A percentile compares a stretch with the other conserved stretches of the same genome.
Conservation (phyloP, 1,284 basidiomycete species). For the Fomitopsis pinicola region DNA sequence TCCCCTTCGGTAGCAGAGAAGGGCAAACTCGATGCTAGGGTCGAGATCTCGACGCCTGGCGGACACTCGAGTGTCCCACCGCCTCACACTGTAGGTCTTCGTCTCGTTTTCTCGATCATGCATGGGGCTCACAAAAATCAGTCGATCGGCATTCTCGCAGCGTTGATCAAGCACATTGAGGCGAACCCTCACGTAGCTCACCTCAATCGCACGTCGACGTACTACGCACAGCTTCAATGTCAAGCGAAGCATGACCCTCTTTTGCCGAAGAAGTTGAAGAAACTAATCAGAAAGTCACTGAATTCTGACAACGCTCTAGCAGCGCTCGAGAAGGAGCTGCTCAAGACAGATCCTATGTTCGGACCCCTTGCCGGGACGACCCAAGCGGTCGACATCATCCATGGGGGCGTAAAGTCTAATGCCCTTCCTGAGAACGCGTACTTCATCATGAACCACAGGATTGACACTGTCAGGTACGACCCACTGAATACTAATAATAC, state of each 20-base stretch:
- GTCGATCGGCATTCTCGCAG: slow-evolving; percentile 54
- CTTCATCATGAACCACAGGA: slow-evolving; percentile 51
- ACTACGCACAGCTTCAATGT: slow-evolving; percentile 30
- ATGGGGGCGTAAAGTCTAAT: slow-evolving; percentile 62
- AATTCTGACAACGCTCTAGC: slow-evolving; percentile 37
- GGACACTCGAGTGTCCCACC: slow-evolving; percentile 68
- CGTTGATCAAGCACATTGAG: slow-evolving; percentile 48
- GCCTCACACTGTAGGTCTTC: slow-evolving; percentile 41
- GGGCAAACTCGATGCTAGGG: slow-evolving; percentile 55
- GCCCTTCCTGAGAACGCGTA: slow-evolving; percentile 50
- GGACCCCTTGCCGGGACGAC: slow-evolving; percentile 53
- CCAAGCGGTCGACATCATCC: slow-evolving; percentile 65
- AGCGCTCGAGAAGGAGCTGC: slow-evolving; percentile 36
- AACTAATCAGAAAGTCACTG: slow-evolving; percentile 32
- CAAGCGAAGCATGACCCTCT: slow-evolving; percentile 41
- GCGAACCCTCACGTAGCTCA: slow-evolving; percentile 37
- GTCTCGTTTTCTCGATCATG: neutral
- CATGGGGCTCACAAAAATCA: slow-evolving; percentile 12
- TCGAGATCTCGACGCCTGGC: slow-evolving; percentile 50
- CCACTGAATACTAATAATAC: neutral
- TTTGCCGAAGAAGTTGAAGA: slow-evolving; percentile 32
- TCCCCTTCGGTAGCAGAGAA: slow-evolving; percentile 60
- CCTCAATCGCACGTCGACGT: slow-evolving; percentile 27
- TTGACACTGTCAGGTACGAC: slow-evolving; percentile 36
- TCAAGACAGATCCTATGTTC: slow-evolving; percentile 23